phyloP scores from a whole-genome alignment of 345 rosid species.

The Psidium friedrichsthalianum region DNA sequence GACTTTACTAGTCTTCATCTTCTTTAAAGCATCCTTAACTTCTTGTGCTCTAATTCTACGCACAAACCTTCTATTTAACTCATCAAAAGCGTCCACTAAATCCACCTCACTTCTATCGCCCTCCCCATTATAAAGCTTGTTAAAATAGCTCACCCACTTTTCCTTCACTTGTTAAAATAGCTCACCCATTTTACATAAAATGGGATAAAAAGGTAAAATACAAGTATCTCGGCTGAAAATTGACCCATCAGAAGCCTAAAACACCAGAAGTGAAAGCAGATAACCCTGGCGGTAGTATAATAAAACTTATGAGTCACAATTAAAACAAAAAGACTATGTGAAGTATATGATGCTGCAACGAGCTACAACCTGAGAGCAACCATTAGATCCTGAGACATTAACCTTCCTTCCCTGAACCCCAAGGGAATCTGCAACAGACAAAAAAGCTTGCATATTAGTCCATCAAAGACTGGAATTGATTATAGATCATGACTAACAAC shows the following conservation, averaged over 20 bases:
- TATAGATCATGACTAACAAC: neutral
- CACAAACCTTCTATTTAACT: too few species aligned
- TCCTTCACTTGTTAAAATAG: too few species aligned
- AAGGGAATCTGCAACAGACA: constrained; percentile 56
- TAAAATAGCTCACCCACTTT: too few species aligned
- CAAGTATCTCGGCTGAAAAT: neutral
- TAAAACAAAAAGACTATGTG: neutral
- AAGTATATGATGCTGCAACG: neutral
- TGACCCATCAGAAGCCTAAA: neutral
- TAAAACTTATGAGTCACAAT: neutral
- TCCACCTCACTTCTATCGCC: too few species aligned
- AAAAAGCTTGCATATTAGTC: neutral
- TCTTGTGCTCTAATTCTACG: too few species aligned
- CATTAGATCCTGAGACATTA: constrained; percentile 35
- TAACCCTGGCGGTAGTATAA: neutral
- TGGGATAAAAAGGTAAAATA: neutral
- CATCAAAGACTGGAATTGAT: neutral
- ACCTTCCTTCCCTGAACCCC: constrained; percentile 97
- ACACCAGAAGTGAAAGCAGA: neutral
- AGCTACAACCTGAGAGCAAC: constrained; percentile 57
- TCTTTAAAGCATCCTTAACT: too few species aligned
- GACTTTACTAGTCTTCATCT: too few species aligned
- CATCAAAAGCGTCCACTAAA: too few species aligned
- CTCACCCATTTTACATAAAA: too few species aligned
- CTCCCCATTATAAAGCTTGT: too few species aligned